phyloP scores from a whole-genome alignment of 345 rosid genomes.

The Salix viminalis region DNA sequence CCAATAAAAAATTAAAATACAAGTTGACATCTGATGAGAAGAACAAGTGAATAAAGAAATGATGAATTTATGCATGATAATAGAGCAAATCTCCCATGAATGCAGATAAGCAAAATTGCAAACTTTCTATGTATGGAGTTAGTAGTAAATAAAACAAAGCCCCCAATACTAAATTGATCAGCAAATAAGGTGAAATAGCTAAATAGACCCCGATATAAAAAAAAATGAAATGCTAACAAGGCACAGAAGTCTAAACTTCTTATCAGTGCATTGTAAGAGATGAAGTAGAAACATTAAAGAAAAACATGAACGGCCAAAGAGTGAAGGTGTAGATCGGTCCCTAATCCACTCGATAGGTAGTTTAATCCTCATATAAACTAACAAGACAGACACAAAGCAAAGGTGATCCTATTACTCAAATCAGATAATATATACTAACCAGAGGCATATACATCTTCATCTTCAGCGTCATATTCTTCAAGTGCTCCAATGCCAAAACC shows the following conservation, averaged over 20 bases:
- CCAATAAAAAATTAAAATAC: not conserved
- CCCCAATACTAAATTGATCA: not conserved
- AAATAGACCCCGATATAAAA: not conserved
- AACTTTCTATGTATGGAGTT: not conserved
- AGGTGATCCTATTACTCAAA: not conserved
- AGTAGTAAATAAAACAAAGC: not conserved
- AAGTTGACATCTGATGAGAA: not conserved
- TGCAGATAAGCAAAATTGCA: not conserved
- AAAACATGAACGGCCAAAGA: not conserved
- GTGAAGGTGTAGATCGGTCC: not conserved
- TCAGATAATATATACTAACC: slow-evolving; percentile 37
- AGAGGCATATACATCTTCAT: slow-evolving; percentile 79
- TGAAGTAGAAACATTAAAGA: not conserved
- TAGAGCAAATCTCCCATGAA: not conserved
- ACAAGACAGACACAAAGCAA: not conserved
- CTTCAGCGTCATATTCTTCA: slow-evolving; percentile 93
- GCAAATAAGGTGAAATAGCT: not conserved
- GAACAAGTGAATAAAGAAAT: not conserved
- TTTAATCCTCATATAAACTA: not conserved
- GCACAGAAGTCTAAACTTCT: not conserved
- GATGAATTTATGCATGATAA: not conserved
- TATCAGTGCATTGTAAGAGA: not conserved
- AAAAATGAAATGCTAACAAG: not conserved
- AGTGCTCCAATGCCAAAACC: slow-evolving; percentile 99
- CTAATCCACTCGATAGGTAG: not conserved